Base-by-base conservation (phyloP, 495 filamentous ascomycete genomes). In the Neurospora intermedia region DNA sequence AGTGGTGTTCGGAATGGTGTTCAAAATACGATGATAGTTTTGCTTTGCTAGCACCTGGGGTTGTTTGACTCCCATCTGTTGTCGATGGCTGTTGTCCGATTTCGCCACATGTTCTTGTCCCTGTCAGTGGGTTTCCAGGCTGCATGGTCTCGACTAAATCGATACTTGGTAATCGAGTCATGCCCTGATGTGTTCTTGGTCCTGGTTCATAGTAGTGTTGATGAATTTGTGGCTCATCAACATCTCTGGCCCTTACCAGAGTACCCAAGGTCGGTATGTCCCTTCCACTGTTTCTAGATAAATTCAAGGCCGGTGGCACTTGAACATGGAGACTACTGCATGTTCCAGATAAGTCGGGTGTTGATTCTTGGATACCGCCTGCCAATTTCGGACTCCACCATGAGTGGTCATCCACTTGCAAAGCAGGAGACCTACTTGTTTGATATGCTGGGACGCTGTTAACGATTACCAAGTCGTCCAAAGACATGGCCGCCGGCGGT, bases 311-410 rank as follows among this genome's bases (percentile, higher is more conserved):
- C 27, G 54, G 54, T 20, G 39, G 38, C 11, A 73, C 13, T 69
- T 75, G 74, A 6, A 76, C 70, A 15, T 71, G 73, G 16, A 74
- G 73, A n/a, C 66, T 69, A 23, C 20, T n/a, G 0, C 69, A 40
- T 45, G 72, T 69, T 7, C 46, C 74, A 8, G 75, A 72, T 1
- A 74, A 69, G 9, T 73, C 69, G 1, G 75, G 77, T 3, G 76
- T 77, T 15, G 69, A 73, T 6, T 70, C 59, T 23, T 75, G 72
- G 18, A 73, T 74, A n/a, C 76, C 73, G 0, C 71, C 69, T 1
- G 71, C 71, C 15, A 48, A 48, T 70, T 76, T 77, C 39, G 39
- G 35, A 11, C 69, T 43, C 79, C 79, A 80, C 79, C 78, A 79
- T 20, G 69, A 40, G 18, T 74, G 62, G n/a, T 41, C 69, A 20